Base-by-base conservation (phyloP, 352 stramenopile species). In the Globisporangium nunn region DNA sequence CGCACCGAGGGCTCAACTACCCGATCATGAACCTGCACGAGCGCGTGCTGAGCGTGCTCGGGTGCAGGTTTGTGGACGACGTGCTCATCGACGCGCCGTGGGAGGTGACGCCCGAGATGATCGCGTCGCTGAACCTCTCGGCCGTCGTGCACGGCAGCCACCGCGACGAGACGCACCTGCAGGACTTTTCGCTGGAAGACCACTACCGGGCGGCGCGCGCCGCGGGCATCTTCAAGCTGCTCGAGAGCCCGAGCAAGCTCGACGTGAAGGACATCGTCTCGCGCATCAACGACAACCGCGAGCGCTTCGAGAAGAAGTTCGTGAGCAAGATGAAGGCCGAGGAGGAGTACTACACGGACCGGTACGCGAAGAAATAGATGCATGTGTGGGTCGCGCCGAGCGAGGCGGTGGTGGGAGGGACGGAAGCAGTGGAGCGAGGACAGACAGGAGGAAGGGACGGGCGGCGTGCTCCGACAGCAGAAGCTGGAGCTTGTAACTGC, bases 11-110 rank as follows among this genome's bases (percentile, higher is more conserved):
- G 0, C 72, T 95, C 43, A 97, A 96, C 70, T 93, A 97, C 67
- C 96, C 97, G 29, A 96, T 99, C 62, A 98, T 99, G 92, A 99
- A 98, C 82, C 72, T 99, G 29, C 94, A 99, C 67, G 96, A 99
- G 81, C 87, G 97, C 50, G 93, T 98, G 44, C 76, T 99, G 31
- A 97, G 85, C 71, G 95, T 98, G 29, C 70, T 99, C 30, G 93
- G 93, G 50, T 98, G 95, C 74, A 95, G 96, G 49, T 99, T 91
- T 66, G 93, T 98, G 18, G 96, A 99, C 70, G 96, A 99, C 70
- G 96, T 99, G 41, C 72, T 99, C 50, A 98, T 99, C 52, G 96
- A 99, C 67, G 96, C 96, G 46, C 96, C 96, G 37, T 93, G 92
- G 67, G 74, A 92, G 48, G 87, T 99, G 31, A 98, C 95, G 52